A percentile compares a stretch with the other conserved stretches of the same genome.
Evolutionary conservation across 176 grass and related monocot genomes (phyloP).

Genomic region (Rhipidocladum racemiflorum): DNA sequence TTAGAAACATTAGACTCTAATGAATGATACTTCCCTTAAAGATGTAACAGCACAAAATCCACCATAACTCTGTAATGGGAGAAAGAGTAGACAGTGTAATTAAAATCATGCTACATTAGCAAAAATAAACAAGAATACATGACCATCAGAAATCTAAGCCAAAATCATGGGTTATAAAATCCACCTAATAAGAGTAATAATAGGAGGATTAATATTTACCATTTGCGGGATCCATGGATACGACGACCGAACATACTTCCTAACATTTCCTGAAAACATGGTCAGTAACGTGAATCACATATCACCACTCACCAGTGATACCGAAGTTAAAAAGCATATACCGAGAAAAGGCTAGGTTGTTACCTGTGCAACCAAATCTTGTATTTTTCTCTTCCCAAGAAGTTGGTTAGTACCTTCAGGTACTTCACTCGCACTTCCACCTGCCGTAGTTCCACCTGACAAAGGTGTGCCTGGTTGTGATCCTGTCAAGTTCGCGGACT

Average conservation of each 20-base stretch:
- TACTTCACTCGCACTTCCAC: conserved; percentile 67
- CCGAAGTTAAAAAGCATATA: conserved; percentile 4
- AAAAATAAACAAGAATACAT: conserved; percentile 2
- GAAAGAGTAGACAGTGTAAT: neutral
- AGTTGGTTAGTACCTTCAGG: conserved; percentile 71
- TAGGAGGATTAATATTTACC: too few species aligned
- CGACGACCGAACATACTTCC: neutral
- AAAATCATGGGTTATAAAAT: neutral
- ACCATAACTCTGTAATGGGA: conserved; percentile 68
- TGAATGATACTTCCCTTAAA: neutral
- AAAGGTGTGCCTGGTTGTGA: conserved; percentile 67
- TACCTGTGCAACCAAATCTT: conserved; percentile 91
- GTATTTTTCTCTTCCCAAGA: conserved; percentile 93
- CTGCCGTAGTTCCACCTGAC: conserved; percentile 51
- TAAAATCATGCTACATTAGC: neutral
- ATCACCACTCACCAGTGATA: neutral
- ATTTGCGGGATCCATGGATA: too few species aligned
- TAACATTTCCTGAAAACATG: conserved; percentile 18
- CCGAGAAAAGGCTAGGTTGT: neutral
- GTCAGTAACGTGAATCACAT: conserved; percentile 15
- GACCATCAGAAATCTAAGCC: neutral
- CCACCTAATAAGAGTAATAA: too few species aligned
- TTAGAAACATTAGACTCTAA: neutral
- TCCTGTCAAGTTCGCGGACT: conserved; percentile 59
- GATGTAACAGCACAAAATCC: conserved; percentile 89